Conservation (phyloP, 2,329 filamentous ascomycete genomes). For the Phyllosticta citriasiana region DNA sequence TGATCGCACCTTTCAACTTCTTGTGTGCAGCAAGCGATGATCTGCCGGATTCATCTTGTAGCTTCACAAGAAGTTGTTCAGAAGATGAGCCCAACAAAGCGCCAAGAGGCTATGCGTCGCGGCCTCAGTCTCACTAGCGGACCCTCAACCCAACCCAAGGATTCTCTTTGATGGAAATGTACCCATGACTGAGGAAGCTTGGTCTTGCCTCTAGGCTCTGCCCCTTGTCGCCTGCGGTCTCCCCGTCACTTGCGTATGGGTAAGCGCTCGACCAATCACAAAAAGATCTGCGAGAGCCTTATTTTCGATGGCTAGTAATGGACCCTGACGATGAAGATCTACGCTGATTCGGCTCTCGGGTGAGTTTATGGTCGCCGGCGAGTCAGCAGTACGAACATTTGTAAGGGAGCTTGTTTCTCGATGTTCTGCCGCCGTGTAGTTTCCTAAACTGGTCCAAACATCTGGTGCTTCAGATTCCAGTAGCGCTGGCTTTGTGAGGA, state of each 20-base stretch:
- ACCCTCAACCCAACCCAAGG: too few species aligned
- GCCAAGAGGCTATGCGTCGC: too few species aligned
- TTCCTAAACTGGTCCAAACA: not conserved
- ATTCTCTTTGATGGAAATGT: not conserved
- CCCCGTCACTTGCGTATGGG: not conserved
- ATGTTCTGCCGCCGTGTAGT: not conserved
- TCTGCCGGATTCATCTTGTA: not conserved
- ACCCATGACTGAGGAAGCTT: not conserved
- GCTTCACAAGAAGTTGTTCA: not conserved
- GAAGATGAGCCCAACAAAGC: not conserved
- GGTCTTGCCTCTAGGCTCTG: not conserved
- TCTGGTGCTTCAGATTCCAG: not conserved
- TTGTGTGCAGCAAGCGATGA: not conserved
- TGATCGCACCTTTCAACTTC: not conserved
- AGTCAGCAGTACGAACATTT: not conserved
- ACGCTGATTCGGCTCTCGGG: not conserved
- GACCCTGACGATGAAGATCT: not conserved
- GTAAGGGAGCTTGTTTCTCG: not conserved
- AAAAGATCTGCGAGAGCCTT: not conserved
- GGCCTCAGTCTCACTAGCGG: too few species aligned
- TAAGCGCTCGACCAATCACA: not conserved
- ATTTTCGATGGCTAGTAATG: not conserved
- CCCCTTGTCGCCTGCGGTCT: not conserved
- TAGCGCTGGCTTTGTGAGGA: not conserved
- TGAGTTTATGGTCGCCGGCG: not conserved